Evolutionary conservation across 805 yeast species (phyloP).

Genomic region (Maudiozyma saulgeensis): DNA sequence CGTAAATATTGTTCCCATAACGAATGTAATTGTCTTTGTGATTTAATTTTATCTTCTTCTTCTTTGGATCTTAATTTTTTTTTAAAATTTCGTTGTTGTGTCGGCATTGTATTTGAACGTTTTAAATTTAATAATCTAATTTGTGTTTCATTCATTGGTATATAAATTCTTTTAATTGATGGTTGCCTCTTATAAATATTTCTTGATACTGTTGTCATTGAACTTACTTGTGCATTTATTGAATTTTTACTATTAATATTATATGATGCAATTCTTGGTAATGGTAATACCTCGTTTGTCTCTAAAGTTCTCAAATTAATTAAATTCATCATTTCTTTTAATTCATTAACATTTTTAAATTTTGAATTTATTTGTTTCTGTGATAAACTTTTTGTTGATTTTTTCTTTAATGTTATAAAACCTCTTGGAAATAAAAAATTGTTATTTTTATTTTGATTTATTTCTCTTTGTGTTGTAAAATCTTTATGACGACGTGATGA

Average conservation of each 20-base stretch:
- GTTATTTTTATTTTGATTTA: not conserved
- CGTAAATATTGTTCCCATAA: not conserved
- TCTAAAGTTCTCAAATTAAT: conserved; percentile 8
- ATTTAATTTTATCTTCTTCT: not conserved
- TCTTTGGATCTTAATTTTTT: not conserved
- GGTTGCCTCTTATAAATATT: not conserved
- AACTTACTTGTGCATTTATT: not conserved
- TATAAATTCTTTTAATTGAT: not conserved
- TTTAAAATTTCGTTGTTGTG: not conserved
- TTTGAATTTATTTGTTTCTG: not conserved
- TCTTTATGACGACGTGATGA: not conserved
- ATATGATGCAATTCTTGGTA: not conserved
- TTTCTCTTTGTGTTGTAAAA: not conserved
- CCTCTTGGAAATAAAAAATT: not conserved
- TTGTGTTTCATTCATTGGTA: not conserved
- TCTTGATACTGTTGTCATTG: not conserved
- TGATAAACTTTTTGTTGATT: not conserved
- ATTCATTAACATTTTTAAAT: conserved; percentile 11
- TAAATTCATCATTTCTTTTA: conserved; percentile 15
- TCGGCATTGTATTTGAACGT: not conserved
- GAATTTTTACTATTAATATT: not conserved
- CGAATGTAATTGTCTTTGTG: not conserved
- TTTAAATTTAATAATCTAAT: not conserved
- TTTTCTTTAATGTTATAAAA: not conserved
- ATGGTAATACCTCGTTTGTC: not conserved